These are phyloP conservation scores for Solanum gracilifrons DNA, from an alignment of 257 asterid genomes.

Conservation along the genomic window DNA sequence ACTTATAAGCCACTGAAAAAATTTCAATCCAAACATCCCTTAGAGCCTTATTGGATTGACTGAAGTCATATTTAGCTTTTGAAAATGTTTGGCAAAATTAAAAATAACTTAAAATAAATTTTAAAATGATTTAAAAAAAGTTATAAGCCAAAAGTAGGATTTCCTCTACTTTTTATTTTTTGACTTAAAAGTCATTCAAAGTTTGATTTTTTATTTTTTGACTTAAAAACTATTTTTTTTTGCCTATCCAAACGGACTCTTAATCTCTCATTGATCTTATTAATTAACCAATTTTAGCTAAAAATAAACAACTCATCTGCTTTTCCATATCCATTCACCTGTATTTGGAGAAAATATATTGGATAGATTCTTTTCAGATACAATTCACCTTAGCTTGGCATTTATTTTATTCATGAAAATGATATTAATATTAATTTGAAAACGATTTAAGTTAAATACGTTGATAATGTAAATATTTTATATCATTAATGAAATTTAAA, in stretches of 20 bases:
- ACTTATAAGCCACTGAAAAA: background rate
- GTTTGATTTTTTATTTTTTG: no score
- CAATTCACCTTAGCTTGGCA: background rate
- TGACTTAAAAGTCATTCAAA: background rate
- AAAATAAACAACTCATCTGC: constrained; percentile 15
- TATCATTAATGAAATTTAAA: background rate
- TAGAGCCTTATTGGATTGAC: background rate
- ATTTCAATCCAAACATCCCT: background rate
- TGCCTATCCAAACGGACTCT: background rate
- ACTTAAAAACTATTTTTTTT: background rate
- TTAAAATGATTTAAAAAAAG: no score
- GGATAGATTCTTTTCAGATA: constrained; percentile 6
- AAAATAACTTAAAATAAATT: no score
- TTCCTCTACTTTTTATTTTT: background rate
- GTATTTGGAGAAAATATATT: background rate
- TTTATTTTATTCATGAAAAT: background rate
- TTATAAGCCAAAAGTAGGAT: no score
- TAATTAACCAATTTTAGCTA: constrained; percentile 24
- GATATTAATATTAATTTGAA: background rate
- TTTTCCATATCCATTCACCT: constrained; percentile 11
- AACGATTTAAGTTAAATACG: background rate
- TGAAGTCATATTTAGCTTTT: background rate
- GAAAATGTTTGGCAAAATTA: background rate
- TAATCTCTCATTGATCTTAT: constrained; percentile 9
- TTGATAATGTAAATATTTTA: background rate